Evolutionary conservation across 768 basidiomycete species (phyloP).

Genomic region (Mycena venus): DNA sequence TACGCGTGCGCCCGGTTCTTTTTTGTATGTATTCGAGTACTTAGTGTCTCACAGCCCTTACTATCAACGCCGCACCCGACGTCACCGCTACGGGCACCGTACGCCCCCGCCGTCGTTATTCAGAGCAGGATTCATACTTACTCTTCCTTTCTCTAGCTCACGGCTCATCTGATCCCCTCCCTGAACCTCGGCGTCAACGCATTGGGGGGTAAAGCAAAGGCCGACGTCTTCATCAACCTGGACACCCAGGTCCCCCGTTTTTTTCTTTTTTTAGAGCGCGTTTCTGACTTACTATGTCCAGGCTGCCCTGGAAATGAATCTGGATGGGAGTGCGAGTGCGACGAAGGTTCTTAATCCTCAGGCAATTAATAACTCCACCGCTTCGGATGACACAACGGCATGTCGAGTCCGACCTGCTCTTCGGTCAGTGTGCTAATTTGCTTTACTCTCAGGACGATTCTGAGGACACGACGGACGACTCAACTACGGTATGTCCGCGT

Average conservation of each 20-base stretch:
- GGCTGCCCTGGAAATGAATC: constrained; percentile 36
- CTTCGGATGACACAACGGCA: neutral
- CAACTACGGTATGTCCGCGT: too few species aligned
- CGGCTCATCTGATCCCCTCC: constrained; percentile 48
- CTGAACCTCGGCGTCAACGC: constrained; percentile 44
- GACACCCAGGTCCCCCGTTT: too few species aligned
- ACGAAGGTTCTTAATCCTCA: neutral
- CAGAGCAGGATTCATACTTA: neutral
- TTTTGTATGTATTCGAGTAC: neutral
- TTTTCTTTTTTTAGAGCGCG: too few species aligned
- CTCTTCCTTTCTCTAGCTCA: constrained; percentile 3
- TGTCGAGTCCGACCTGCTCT: too few species aligned
- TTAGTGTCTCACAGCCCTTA: constrained; percentile 27
- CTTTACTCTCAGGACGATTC: neutral
- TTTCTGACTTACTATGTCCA: too few species aligned
- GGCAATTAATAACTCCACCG: neutral
- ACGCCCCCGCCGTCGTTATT: neutral
- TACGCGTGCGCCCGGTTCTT: constrained; percentile 18
- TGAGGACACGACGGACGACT: too few species aligned
- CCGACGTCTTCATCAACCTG: constrained; percentile 35
- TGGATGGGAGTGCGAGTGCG: constrained; percentile 14
- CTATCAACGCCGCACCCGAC: constrained; percentile 41
- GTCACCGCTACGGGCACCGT: constrained; percentile 40
- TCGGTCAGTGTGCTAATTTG: too few species aligned
- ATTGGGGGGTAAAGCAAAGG: constrained; percentile 31